Conservation (phyloP, 2,329 filamentous ascomycete species). For the Ramichloridium luteum region DNA sequence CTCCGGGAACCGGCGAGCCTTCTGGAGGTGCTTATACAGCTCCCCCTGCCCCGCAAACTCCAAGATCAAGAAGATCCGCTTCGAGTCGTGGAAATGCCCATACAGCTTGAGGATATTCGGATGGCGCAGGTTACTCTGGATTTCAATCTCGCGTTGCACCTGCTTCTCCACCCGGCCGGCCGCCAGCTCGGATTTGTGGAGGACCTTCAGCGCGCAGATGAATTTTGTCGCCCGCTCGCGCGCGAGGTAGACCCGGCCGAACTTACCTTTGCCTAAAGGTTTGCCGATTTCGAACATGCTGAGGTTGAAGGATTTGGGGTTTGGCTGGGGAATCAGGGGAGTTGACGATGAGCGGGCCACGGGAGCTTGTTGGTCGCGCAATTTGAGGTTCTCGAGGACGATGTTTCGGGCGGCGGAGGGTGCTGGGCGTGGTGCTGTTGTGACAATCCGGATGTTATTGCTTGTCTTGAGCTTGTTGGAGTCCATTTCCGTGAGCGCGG, state of each 20-base stretch:
- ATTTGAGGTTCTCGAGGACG: too few species aligned
- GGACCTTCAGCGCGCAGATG: constrained; percentile 70
- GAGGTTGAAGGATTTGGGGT: constrained; percentile 49
- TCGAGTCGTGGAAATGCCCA: constrained; percentile 75
- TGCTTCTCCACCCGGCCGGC: constrained; percentile 68
- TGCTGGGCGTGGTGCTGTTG: too few species aligned
- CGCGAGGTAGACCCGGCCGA: constrained; percentile 70
- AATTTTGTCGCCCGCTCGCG: constrained; percentile 65
- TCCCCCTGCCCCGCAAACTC: constrained; percentile 75
- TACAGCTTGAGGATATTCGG: constrained; percentile 71
- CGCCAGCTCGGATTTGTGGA: constrained; percentile 70
- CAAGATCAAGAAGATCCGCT: constrained; percentile 70
- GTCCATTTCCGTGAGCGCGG: too few species aligned
- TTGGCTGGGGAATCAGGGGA: constrained; percentile 3
- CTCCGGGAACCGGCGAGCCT: constrained; percentile 65
- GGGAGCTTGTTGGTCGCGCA: too few species aligned
- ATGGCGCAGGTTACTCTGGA: constrained; percentile 71
- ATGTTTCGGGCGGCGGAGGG: too few species aligned
- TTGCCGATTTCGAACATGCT: constrained; percentile 88
- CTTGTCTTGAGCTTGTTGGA: too few species aligned
- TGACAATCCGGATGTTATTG: too few species aligned
- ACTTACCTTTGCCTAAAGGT: constrained; percentile 73
- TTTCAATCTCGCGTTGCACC: constrained; percentile 47
- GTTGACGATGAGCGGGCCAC: too few species aligned
- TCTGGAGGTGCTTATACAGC: constrained; percentile 69